Evolutionary conservation across 148 eudicot genomes (phyloP).

Genomic region (Camellia lanceoleosa): DNA sequence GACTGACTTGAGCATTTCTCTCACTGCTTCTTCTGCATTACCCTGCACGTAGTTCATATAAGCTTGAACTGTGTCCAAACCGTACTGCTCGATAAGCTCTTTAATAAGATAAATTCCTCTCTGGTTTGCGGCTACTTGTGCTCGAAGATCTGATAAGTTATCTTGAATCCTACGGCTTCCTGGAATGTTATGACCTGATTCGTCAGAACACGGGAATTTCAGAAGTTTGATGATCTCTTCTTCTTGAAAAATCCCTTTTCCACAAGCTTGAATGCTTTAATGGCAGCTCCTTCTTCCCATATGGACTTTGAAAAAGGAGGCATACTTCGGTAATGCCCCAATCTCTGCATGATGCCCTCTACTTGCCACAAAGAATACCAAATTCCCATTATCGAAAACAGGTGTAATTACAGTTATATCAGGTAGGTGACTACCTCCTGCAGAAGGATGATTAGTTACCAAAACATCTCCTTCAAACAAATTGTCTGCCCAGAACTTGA

Average conservation of each 20-base stretch:
- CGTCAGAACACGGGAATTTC: conserved; percentile 53
- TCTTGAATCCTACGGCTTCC: conserved; percentile 95
- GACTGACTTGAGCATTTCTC: conserved; percentile 94
- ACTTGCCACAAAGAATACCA: conserved; percentile 95
- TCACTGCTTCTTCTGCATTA: conserved; percentile 86
- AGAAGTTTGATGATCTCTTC: conserved; percentile 87
- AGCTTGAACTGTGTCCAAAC: conserved; percentile 77
- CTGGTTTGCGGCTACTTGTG: conserved; percentile 97
- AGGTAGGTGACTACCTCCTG: conserved; percentile 98
- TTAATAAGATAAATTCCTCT: conserved; percentile 96
- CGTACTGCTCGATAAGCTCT: conserved; percentile 94
- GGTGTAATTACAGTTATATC: conserved; percentile 96
- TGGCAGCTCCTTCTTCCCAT: conserved; percentile 99
- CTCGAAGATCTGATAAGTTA: conserved; percentile 89
- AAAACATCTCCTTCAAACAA: conserved; percentile 88
- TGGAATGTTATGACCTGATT: conserved; percentile 57
- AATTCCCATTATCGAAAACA: conserved; percentile 63
- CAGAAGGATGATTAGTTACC: conserved; percentile 88
- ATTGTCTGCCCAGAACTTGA: conserved; percentile 78
- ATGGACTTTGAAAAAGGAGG: conserved; percentile 96
- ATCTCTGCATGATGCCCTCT: conserved; percentile 99
- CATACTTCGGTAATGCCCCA: conserved; percentile 99
- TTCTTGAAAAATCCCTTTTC: conserved; percentile 87
- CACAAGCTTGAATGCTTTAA: conserved; percentile 94
- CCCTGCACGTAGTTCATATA: conserved; percentile 87